A percentile compares a stretch with the other conserved stretches of the same genome.
Conservation (phyloP, 2,329 filamentous ascomycete species). For the Xylaria multiplex region DNA sequence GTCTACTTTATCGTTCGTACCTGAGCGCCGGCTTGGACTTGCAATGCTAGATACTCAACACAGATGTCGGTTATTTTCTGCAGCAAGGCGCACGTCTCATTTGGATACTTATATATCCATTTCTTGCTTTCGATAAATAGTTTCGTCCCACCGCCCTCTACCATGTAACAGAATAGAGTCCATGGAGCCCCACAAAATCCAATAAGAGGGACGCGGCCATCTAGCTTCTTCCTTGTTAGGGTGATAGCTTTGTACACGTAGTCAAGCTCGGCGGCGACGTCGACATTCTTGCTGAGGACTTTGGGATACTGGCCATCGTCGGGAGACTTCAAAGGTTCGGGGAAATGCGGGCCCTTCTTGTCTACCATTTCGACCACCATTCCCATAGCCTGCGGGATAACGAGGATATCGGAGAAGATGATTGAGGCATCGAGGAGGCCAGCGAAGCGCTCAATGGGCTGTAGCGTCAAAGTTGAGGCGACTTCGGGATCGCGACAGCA, state of each 20-base stretch:
- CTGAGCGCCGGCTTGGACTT: slow-evolving; percentile 93
- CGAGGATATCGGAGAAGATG: slow-evolving; percentile 98
- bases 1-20: slow-evolving; percentile 51
- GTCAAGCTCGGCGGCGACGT: slow-evolving; percentile 83
- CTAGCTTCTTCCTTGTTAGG: slow-evolving; percentile 85
- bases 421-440: slow-evolving; percentile 96
- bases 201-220: slow-evolving; percentile 89
- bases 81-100: slow-evolving; percentile 81
- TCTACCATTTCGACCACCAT: slow-evolving; percentile 99
- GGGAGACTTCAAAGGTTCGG: slow-evolving; percentile 80
- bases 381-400: slow-evolving; percentile 96
- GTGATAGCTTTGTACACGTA: slow-evolving; percentile 98
- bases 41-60: slow-evolving; percentile 91
- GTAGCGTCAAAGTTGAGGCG: slow-evolving; percentile 90
- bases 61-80: slow-evolving; percentile 94
- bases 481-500: slow-evolving; percentile 95
- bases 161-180: slow-evolving; percentile 99
- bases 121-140: slow-evolving; percentile 94
- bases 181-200: slow-evolving; percentile 97
- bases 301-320: slow-evolving; percentile 83
- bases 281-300: slow-evolving; percentile 80
- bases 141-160: slow-evolving; percentile 96
- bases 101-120: slow-evolving; percentile 91
- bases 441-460: slow-evolving; percentile 90
- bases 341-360: slow-evolving; percentile 96